Evolutionary conservation across 768 basidiomycete genomes (phyloP), one percentile per base, ranked within the genome.

Genomic region (Lactarius trivialis): DNA sequence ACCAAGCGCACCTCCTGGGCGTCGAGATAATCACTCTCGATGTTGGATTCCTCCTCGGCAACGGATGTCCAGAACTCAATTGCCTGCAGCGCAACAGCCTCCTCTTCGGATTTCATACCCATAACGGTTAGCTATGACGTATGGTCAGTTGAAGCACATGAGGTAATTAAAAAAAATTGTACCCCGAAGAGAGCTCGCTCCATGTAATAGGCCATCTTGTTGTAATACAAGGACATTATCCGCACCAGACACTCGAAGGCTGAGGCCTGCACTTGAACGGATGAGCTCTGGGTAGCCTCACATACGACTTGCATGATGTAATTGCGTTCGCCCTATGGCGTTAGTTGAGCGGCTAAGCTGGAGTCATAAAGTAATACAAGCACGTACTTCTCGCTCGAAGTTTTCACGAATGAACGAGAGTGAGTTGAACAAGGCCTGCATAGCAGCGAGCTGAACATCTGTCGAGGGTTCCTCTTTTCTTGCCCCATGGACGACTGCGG

Each of bases 301-400:
- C 97, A 99, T 19, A 98, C 91, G 48, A 98, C 94, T 78, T 99
- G 97, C 97, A 99, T 99, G 75, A 99, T 98, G 77, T 97, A 98
- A 76, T 98, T 99, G 53, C 97, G 85, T 75, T 99, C 97, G 68
- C 97, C 97, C 93, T 98, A 70, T 14, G 62, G 9, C 48, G 45
- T 54, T 45, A 45, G 30, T 28, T 56, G 37, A 56, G 36, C 45
- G 52, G 43, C 63, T 65, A 36, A 52, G 54, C 39, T 33, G 56
- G 52, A 50, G 45, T 36, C 28, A 41, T 34, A 11, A 43, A 28
- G 24, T 2, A 54, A 36, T 28, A 65, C 59, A 33, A 7, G 56
- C 36, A 78, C 85, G 56, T 66, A 96, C 95, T 80, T 98, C 97
- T 55, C 94, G 87, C 68, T 97, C 93, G 71, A 99, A 98, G 75